Conservation (phyloP, 2,329 filamentous ascomycete species). For the Alternaria gansuensis region DNA sequence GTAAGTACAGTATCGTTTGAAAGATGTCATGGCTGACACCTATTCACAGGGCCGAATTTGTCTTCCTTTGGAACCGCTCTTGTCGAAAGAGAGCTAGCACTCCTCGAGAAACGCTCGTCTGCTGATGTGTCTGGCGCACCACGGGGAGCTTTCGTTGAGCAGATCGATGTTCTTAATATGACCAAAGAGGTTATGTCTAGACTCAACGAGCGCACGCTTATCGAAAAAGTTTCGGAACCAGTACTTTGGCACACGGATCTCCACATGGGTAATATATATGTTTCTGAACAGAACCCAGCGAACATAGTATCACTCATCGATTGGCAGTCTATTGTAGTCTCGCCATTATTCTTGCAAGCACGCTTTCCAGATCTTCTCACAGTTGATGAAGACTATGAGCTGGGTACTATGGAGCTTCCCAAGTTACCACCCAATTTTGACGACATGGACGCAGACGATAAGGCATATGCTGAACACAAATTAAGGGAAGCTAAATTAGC, state of each 20-base stretch:
- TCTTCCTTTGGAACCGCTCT: constrained; percentile 33
- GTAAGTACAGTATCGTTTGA: constrained; percentile 14
- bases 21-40: constrained; percentile 13
- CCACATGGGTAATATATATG: constrained; percentile 51
- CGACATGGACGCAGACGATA: constrained; percentile 20
- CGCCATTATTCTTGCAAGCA: constrained; percentile 28
- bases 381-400: constrained; percentile 26
- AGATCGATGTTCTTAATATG: constrained; percentile 22
- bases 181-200: constrained; percentile 25
- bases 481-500: constrained; percentile 22
- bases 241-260: constrained; percentile 49
- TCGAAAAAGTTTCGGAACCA: constrained; percentile 16
- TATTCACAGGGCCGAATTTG: constrained; percentile 27
- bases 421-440: constrained; percentile 22
- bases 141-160: constrained; percentile 25
- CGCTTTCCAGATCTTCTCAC: constrained; percentile 30
- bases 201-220: constrained; percentile 18
- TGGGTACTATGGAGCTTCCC: constrained; percentile 17
- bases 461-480: constrained; percentile 15
- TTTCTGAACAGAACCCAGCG: constrained; percentile 30
- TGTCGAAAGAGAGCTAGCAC: constrained; percentile 27
- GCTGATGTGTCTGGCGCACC: constrained; percentile 14
- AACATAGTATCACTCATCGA: constrained; percentile 37
- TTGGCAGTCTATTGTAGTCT: constrained; percentile 38
- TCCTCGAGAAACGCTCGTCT: constrained; percentile 10